Base-by-base conservation (phyloP, 306 rosid genomes). In the Pterocarpus santalinus region DNA sequence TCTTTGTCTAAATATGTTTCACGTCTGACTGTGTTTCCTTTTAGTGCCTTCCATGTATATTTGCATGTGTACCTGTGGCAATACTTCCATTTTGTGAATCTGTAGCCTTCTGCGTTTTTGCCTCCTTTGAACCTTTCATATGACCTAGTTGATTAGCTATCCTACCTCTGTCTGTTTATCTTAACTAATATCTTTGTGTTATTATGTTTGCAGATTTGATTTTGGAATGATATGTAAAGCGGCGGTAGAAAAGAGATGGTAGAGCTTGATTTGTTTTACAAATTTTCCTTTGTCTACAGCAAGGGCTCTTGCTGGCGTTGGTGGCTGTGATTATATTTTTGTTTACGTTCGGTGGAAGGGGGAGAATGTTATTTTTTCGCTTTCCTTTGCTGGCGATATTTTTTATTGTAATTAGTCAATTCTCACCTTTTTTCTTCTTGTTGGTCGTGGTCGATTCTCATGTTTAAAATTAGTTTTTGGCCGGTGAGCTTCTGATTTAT, bases 381-480 rank as follows among this genome's bases (percentile, higher is more conserved):
- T 67, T 77, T 69, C 36, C 75, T 63, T 80, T 74, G 82, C 52
- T 74, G 67, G 72, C 72, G 73, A 82, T 75, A 76, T 44, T 68
- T 75, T 8, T 67, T 58, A 46, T 51, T 90, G 94, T 91, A 91
- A 90, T 87, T 92, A 88, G 76, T 76, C 69, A 75, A 28, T 58
- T 82, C 8, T 34, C 73, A 33, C 28, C 28, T 22, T 22, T 22
- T 22, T 22, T 22, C 1, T 22, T 22, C 28, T 22, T 1, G 28
- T 22, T 22, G 28, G 28, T 22, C 28, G 28, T 22, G 28, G 28
- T 22, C 0, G 74, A 28, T 58, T 82, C 8, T 34, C 73, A 33
- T 46, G 58, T 51, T 65, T 49, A 65, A 57, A 72, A 58, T 79
- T 84, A 36, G 65, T 79, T 84, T 69, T 80, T 61, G 57, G 69